Evolutionary conservation across 2,329 filamentous ascomycete species (phyloP).

Genomic region (Colletotrichum navitas): DNA sequence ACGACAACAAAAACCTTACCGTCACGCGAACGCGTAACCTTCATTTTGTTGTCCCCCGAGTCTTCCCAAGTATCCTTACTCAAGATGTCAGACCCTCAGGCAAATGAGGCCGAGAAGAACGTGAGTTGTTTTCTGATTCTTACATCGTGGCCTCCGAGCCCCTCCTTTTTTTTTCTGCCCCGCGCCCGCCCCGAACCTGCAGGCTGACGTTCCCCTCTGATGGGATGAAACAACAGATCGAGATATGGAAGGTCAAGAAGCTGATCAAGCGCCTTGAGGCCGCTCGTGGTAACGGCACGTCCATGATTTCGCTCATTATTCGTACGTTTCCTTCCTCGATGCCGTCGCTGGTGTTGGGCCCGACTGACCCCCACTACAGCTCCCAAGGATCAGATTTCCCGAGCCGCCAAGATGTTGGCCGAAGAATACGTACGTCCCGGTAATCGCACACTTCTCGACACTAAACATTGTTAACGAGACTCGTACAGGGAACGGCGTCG

Average conservation of each 20-base stretch:
- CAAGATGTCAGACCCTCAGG: constrained; percentile 89
- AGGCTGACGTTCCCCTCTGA: constrained; percentile 41
- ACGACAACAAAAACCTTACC: constrained; percentile 36
- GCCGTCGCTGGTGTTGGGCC: constrained; percentile 6
- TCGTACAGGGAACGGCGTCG: constrained; percentile 86
- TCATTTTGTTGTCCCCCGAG: constrained; percentile 36
- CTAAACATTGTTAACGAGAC: constrained; percentile 46
- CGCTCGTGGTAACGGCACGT: constrained; percentile 97
- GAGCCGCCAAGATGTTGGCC: constrained; percentile 99
- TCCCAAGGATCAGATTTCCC: constrained; percentile 97
- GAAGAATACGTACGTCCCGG: constrained; percentile 90
- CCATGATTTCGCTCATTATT: constrained; percentile 99
- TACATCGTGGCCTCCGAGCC: constrained; percentile 29
- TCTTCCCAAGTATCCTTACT: constrained; percentile 45
- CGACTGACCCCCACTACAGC: constrained; percentile 64
- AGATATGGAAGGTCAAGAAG: constrained; percentile 99
- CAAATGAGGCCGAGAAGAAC: constrained; percentile 98
- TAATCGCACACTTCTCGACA: constrained; percentile 1
- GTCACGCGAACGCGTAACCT: constrained; percentile 38
- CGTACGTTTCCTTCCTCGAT: constrained; percentile 63
- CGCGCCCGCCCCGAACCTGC: constrained; percentile 39
- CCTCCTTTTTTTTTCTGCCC: constrained; percentile 38
- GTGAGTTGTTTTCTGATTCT: constrained; percentile 56
- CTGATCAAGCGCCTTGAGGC: constrained; percentile 98
- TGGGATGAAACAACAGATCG: constrained; percentile 62